Evolutionary conservation across 1,139 yeast species (phyloP), one percentile per base, ranked within the genome.

Genomic region (Geotrichum europaeum): DNA sequence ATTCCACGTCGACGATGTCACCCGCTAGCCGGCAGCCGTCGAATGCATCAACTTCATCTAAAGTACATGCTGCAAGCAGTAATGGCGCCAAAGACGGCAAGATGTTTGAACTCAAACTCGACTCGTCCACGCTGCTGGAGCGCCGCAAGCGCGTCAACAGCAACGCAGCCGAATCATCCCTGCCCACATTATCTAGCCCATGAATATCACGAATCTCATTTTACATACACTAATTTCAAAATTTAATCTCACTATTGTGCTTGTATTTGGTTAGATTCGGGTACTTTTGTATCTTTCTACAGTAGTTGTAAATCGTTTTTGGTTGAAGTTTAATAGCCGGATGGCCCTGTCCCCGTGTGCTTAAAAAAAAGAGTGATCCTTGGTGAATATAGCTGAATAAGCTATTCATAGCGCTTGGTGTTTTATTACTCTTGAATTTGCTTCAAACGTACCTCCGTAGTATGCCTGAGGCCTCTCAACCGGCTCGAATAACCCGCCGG

Each of bases 61-160:
- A 30, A 22, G 20, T 28, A 18, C 53, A 43, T 36, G 15, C 34
- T 12, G 22, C 57, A 24, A 34, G 58, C 9, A 53, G 25, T 15
- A 36, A 24, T 20, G 49, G 24, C 28, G 47, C 43, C 7, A 34
- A 43, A 12, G 32, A 53, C 13, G 32, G 47, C 32, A 58, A 55
- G 40, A 54, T 58, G 51, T 59, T 62, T 52, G 64, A 62, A 43
- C 60, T 62, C 13, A 59, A 59, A 32, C 22, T 62, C 24, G 62
- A 57, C n/a, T 52, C 61, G 5, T 59, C 62, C 4, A 62, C 64
- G 20, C 20, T 62, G 51, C 36, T 62, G 34, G 64, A 59, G 25
- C 64, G 64, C 3, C 58, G 64, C 32, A 59, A 59, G 40, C 49
- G 60, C 2, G 53, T 57, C 12, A 51, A 34, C 15, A 56, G 56